These are phyloP conservation scores for Pisolithus albus DNA, from an alignment of 768 basidiomycete genomes.

Conservation along the genomic window DNA sequence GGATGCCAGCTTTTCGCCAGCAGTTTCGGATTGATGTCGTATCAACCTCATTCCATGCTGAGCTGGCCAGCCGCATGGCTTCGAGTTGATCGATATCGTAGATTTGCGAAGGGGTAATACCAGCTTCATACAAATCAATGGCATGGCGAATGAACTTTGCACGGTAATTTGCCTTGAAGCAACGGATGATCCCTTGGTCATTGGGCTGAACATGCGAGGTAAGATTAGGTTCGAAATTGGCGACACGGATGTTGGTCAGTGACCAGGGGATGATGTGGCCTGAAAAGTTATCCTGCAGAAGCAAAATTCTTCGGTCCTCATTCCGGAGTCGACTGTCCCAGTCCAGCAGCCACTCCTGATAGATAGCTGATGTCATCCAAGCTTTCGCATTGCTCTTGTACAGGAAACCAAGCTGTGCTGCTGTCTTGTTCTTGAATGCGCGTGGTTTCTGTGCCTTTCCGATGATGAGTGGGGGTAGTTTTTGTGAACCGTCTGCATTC, in stretches of 20 bases:
- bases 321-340: slow-evolving; percentile 27
- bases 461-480: slow-evolving; percentile 22
- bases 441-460: too few relatives aligned
- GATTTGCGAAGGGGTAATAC: slow-evolving; percentile 26
- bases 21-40: slow-evolving; percentile 31
- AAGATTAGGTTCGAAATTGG: slow-evolving; percentile 26
- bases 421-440: too few relatives aligned
- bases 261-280: slow-evolving; percentile 22
- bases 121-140: slow-evolving; percentile 27
- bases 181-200: slow-evolving; percentile 30
- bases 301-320: too few relatives aligned
- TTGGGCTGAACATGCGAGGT: slow-evolving; percentile 32
- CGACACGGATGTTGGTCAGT: slow-evolving; percentile 18
- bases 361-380: slow-evolving; percentile 32
- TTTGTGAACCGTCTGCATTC: slow-evolving; percentile 30
- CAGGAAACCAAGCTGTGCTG: slow-evolving; percentile 24
- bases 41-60: slow-evolving; percentile 30
- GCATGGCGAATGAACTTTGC: slow-evolving; percentile 21
- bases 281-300: not conserved
- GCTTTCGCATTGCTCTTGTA: slow-evolving; percentile 33
- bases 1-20: slow-evolving; percentile 32
- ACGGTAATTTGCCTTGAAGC: slow-evolving; percentile 26
- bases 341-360: slow-evolving; percentile 28
- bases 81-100: slow-evolving; percentile 35
- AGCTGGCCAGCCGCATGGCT: slow-evolving; percentile 30